Evolutionary conservation across 2,329 filamentous ascomycete genomes (phyloP).

Genomic region (Trichoderma gracile): DNA sequence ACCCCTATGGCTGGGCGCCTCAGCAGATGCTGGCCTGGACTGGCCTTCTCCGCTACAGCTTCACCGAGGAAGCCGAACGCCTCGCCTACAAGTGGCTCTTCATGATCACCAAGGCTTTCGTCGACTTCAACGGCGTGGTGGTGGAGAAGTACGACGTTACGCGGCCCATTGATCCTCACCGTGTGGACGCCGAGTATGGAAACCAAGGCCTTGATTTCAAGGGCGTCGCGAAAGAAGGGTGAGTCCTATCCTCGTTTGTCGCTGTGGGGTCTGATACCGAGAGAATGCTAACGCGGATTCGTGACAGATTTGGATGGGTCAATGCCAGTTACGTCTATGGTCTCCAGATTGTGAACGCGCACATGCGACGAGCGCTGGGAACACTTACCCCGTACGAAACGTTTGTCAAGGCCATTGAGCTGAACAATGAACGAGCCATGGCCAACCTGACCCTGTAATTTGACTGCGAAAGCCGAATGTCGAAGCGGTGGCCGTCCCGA

Average conservation of each 20-base stretch:
- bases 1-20: slow-evolving; percentile 96
- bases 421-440: slow-evolving; percentile 55
- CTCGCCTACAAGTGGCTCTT: slow-evolving; percentile 95
- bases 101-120: slow-evolving; percentile 98
- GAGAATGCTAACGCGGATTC: slow-evolving; percentile 33
- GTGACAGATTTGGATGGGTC: slow-evolving; percentile 88
- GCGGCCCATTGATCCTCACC: slow-evolving; percentile 82
- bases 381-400: slow-evolving; percentile 84
- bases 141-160: slow-evolving; percentile 99
- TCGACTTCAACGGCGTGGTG: slow-evolving; percentile 96
- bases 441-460: slow-evolving; percentile 41
- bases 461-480: background rate
- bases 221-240: slow-evolving; percentile 94
- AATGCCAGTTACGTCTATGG: slow-evolving; percentile 98
- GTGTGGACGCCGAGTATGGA: slow-evolving; percentile 94
- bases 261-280: background rate
- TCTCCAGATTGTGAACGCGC: slow-evolving; percentile 80
- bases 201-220: slow-evolving; percentile 97
- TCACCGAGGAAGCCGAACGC: slow-evolving; percentile 83
- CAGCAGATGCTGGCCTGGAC: slow-evolving; percentile 99
- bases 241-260: slow-evolving; percentile 45
- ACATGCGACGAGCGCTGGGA: slow-evolving; percentile 86
- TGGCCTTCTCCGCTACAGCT: slow-evolving; percentile 86
- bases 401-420: slow-evolving; percentile 68
- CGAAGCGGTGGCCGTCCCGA: slow-evolving; percentile 1